Evolutionary conservation across 2,329 filamentous ascomycete genomes (phyloP), one percentile per base, ranked within the genome.

Genomic region (Metarhizium humberi): DNA sequence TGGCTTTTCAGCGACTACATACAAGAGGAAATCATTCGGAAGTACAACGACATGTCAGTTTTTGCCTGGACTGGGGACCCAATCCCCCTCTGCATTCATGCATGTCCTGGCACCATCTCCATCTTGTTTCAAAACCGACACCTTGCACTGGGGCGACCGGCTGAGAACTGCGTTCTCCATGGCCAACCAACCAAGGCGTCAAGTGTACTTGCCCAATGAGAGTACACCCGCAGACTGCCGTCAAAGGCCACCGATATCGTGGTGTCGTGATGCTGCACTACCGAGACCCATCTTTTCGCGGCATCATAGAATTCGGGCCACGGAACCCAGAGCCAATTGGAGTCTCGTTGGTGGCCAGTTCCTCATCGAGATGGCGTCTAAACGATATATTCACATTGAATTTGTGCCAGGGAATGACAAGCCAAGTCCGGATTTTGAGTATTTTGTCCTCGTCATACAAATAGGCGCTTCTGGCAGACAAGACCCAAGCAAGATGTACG

Each of bases 21-120:
- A 14, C 63, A 66, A 50, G 63, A 66, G 52, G 61, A 63, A 36
- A 60, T 66, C 18, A 58, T 64, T 8, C 56, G 58, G 30, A 47
- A 50, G 10, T 54, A 38, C 6, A 54, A 61, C 43, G 63, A 65
- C 43, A 40, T 60, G 25, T 59, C 60, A 6, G 48, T 64, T 10
- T 63, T 64, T 36, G 59, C 61, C 6, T 66, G 62, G 62, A 49
- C 34, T 3, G 45, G 45, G 6, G 1, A 20, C 4, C 25, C 25
- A 4, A 25, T 4, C 25, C 25, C 25, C 25, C 25, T 25, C 25
- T 25, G 46, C 18, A 11, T 50, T 49, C 25, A 50, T 54, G 46
- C 46, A 18, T 14, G 46, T 54, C 14, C 36, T 54, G 25, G 38
- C 52, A 7, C 42, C 34, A 4, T 42, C 20, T 6, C 52, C 52